Evolutionary conservation across 2,329 filamentous ascomycete species (phyloP).

Genomic region (Fusarium sp.): DNA sequence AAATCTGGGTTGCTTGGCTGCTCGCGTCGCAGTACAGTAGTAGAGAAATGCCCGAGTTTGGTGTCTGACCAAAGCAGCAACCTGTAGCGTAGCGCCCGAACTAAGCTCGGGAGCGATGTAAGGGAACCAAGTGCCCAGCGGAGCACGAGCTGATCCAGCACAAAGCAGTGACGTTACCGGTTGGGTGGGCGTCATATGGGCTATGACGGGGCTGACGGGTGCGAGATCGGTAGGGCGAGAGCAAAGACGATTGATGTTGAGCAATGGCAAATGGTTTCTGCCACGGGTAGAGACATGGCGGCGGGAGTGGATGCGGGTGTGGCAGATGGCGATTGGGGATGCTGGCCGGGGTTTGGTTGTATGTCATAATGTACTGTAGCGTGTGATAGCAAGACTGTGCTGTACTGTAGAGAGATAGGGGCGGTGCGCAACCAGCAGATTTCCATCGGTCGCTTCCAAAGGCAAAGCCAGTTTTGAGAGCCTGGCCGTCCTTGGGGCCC

Average conservation of each 20-base stretch:
- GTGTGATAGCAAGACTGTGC: constrained; percentile 3
- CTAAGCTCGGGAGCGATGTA: not conserved
- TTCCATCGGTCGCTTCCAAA: constrained; percentile 37
- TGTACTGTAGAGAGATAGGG: constrained; percentile 28
- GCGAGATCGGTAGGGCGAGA: constrained; percentile 21
- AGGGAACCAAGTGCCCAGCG: not conserved
- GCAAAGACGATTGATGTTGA: constrained; percentile 16
- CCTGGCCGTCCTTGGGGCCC: not conserved
- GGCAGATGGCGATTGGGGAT: constrained; percentile 24
- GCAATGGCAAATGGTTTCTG: constrained; percentile 24
- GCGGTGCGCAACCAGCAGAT: constrained; percentile 37
- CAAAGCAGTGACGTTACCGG: constrained; percentile 21
- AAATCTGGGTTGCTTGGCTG: constrained; percentile 18
- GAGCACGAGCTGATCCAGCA: not conserved
- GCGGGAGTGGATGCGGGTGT: constrained; percentile 41
- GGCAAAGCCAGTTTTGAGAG: constrained; percentile 33
- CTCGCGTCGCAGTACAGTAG: constrained; percentile 20
- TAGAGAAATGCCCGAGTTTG: constrained; percentile 5
- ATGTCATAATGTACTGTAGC: not conserved
- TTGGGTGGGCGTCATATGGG: constrained; percentile 27
- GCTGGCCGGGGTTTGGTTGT: constrained; percentile 2
- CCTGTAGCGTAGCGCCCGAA: not conserved
- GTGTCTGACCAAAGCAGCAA: constrained; percentile 2
- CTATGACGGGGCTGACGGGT: constrained; percentile 44
- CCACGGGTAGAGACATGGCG: constrained; percentile 36